Percentiles rank a stretch among this genome's conserved stretches.
These are phyloP conservation scores for Russula foetens DNA, from an alignment of 768 basidiomycete genomes.

Conservation along the genomic window DNA sequence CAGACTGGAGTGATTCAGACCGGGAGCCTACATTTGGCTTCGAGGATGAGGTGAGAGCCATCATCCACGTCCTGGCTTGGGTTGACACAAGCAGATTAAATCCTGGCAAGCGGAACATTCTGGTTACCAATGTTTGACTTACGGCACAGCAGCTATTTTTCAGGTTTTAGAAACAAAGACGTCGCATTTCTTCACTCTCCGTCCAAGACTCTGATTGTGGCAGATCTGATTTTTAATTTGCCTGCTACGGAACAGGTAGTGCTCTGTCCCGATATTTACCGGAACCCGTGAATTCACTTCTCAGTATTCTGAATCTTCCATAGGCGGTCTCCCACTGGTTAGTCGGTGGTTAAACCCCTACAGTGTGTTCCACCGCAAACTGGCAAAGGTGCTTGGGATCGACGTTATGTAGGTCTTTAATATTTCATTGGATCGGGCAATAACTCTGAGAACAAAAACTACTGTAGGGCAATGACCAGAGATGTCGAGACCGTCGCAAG, in stretches of 20 bases:
- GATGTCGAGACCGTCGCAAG: slow-evolving; percentile 55
- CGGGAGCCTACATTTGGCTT: slow-evolving; percentile 64
- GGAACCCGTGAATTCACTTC: neutral
- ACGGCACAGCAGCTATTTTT: slow-evolving; percentile 45
- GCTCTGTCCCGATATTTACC: neutral
- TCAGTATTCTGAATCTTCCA: neutral
- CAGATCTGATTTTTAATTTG: slow-evolving; percentile 79
- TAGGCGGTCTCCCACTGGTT: neutral
- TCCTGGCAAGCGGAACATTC: slow-evolving; percentile 22
- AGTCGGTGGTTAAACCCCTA: neutral
- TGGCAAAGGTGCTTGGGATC: slow-evolving; percentile 7
- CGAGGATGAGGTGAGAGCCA: slow-evolving; percentile 49
- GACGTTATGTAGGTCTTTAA: neutral
- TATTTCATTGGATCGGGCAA: neutral
- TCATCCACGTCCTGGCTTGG: neutral
- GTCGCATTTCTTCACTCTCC: slow-evolving; percentile 72
- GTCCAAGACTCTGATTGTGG: slow-evolving; percentile 67
- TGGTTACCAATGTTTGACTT: neutral
- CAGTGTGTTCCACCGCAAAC: neutral
- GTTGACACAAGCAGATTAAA: slow-evolving; percentile 22
- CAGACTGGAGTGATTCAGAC: slow-evolving; percentile 29
- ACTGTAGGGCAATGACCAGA: slow-evolving; percentile 43
- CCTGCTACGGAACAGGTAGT: slow-evolving; percentile 66
- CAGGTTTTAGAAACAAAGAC: slow-evolving; percentile 68
- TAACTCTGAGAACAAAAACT: neutral